phyloP scores from a whole-genome alignment of 352 stramenopile genomes.

The Phytophthora rubi region DNA sequence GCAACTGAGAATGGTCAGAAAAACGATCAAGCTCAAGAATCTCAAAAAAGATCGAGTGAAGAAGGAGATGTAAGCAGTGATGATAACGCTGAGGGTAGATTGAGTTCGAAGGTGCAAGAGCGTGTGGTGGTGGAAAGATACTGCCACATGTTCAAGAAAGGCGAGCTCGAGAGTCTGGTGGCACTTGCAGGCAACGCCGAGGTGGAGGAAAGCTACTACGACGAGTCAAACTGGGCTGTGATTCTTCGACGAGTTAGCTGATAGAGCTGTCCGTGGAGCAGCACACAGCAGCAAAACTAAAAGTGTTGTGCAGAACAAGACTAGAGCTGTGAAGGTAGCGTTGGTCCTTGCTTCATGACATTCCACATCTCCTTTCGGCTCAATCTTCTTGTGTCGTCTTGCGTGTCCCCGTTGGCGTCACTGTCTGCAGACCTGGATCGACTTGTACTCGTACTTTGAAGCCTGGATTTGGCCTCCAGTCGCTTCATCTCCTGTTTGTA shows the following conservation, averaged over 20 bases:
- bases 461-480: constrained; percentile 14
- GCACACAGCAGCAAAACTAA: constrained; percentile 4
- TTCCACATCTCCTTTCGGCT: constrained; percentile 44
- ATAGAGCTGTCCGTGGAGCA: constrained; percentile 8
- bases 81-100: constrained; percentile 13
- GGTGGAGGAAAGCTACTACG: constrained; percentile 84
- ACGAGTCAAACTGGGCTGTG: constrained; percentile 89
- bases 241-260: constrained; percentile 65
- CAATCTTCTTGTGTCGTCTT: not conserved
- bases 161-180: constrained; percentile 78
- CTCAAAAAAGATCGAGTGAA: constrained; percentile 1
- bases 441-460: constrained; percentile 2
- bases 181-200: constrained; percentile 59
- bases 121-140: constrained; percentile 82
- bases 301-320: constrained; percentile 22
- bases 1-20: constrained; percentile 9
- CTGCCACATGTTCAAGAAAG: constrained; percentile 91
- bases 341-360: constrained; percentile 37
- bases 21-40: constrained; percentile 11
- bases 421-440: constrained; percentile 1
- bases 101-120: constrained; percentile 19
- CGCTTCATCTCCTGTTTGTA: constrained; percentile 43
- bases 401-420: constrained; percentile 1
- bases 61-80: constrained; percentile 14
- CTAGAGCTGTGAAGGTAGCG: constrained; percentile 15